Conservation (phyloP, 768 basidiomycete species). For the Tylopilus cervinicoccineus region DNA sequence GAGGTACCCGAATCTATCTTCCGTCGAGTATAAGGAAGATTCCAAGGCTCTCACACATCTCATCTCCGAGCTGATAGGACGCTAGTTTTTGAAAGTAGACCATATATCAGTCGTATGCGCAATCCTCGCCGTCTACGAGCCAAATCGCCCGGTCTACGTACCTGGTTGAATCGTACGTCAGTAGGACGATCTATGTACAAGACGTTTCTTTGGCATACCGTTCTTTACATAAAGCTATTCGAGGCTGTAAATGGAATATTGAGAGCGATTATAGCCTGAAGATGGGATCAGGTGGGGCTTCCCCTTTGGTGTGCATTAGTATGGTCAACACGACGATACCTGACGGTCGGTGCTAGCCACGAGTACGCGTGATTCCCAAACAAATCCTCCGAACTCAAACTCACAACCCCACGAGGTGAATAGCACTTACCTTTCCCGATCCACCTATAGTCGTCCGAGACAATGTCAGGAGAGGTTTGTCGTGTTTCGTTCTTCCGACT, state of each 20-base stretch:
- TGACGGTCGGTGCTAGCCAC: not conserved
- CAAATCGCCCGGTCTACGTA: not conserved
- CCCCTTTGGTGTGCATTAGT: too few species aligned
- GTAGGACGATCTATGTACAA: not conserved
- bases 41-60: slow-evolving; percentile 11
- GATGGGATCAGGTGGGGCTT: not conserved
- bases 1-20: slow-evolving; percentile 3
- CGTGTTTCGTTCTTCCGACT: not conserved
- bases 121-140: not conserved
- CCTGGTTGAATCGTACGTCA: not conserved
- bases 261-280: too few species aligned
- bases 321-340: too few species aligned
- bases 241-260: not conserved
- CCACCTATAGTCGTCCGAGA: not conserved
- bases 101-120: not conserved
- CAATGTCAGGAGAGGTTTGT: slow-evolving; percentile 5
- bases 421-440: not conserved
- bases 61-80: slow-evolving; percentile 2
- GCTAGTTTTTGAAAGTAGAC: not conserved
- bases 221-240: not conserved
- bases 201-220: not conserved
- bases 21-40: slow-evolving; percentile 15
- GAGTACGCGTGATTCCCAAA: not conserved
- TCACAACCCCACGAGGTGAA: not conserved
- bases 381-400: not conserved